Evolutionary conservation across 2,329 filamentous ascomycete species (phyloP), one percentile per base, ranked within the genome.

Genomic region (Trichothecium roseum): DNA sequence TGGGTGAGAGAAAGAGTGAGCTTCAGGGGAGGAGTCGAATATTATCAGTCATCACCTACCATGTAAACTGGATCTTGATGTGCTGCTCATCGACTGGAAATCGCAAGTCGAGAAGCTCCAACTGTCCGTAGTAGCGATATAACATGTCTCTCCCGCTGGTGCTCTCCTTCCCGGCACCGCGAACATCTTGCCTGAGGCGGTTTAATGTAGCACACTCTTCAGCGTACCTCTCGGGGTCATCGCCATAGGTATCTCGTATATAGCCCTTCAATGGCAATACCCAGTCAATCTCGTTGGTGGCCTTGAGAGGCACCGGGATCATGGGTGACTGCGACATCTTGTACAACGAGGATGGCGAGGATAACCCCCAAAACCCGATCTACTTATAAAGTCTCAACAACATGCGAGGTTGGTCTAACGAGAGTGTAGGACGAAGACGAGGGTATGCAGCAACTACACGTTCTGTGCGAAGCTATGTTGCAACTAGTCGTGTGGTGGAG

Each of bases 21-120:
- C 7, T 16, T 20, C 17, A 26, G 26, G 28, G 15, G 28, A 32
- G n/a, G n/a, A 17, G 27, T 18, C 10, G 22, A 6, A 24, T 24
- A 7, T 18, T 8, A 16, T 32, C 9, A 9, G 24, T 16, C 10
- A 22, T 8, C 15, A 30, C n/a, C 32, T 74, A 94, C 91, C 91
- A 98, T 45, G 89, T 96, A 56, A 98, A 98, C 7, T 84, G 85
- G 51, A 98, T 94, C 65, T 96, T 96, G 65, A 98, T 96, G 55
- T 98, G 89, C 53, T 94, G 91, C 65, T 98, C 91, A 50, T 98
- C 91, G 31, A 98, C 87, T 0, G 93, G 93, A 54, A 98, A 98
- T 41, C 91, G 74, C 51, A 98, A 64, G 58, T 98, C 91, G 42
- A 98, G 66, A 35, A 98, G 69, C 64, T 98, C 91, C 40, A 98